Conservation (phyloP, 2,329 filamentous ascomycete genomes). For the Penicillium sp. region DNA sequence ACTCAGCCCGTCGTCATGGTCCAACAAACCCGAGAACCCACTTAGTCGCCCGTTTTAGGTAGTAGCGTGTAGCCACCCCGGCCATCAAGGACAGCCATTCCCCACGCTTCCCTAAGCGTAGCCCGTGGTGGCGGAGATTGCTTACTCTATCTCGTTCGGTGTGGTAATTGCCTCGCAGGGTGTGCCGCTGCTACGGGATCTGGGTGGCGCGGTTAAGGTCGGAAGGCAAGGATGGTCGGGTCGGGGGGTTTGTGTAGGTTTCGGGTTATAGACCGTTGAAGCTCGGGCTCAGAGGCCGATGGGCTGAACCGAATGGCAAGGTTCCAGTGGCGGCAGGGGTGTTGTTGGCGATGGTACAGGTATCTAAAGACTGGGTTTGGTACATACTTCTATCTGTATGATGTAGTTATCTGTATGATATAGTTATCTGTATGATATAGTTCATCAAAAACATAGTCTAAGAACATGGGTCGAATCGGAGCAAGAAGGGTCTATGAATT, state of each 20-base stretch:
- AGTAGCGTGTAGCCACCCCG: constrained; percentile 8
- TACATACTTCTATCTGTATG: no score
- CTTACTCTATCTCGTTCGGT: neutral
- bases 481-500: neutral
- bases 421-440: no score
- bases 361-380: neutral
- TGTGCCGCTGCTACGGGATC: neutral
- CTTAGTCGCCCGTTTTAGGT: neutral
- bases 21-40: neutral
- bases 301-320: neutral
- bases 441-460: neutral
- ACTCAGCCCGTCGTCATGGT: neutral
- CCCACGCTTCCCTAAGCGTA: neutral
- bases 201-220: neutral
- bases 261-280: neutral
- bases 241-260: neutral
- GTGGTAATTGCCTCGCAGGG: neutral
- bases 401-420: no score
- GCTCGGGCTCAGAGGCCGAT: neutral
- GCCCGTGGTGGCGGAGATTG: constrained; percentile 4
- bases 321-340: neutral
- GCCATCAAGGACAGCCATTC: neutral
- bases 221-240: neutral
- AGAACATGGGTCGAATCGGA: neutral
- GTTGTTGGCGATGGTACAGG: neutral